Percentiles rank a stretch among this genome's conserved stretches.
Conservation (phyloP, 2,329 filamentous ascomycete genomes). For the Capronia americana region DNA sequence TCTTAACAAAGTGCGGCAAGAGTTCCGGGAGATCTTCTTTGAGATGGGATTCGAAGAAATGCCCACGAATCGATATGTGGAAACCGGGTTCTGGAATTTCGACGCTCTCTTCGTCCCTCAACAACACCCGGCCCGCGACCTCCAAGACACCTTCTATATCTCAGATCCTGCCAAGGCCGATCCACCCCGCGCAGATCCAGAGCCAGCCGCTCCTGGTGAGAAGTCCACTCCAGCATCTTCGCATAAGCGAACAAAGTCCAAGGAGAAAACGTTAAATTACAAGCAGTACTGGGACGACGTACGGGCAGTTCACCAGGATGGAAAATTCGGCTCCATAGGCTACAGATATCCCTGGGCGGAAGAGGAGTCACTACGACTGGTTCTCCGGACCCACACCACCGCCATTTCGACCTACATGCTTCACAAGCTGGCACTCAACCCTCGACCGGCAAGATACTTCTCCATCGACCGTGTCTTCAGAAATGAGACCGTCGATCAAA, state of each 20-base stretch:
- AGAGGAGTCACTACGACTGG: slow-evolving; percentile 83
- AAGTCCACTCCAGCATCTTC: slow-evolving; percentile 54
- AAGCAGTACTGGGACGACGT: slow-evolving; percentile 88
- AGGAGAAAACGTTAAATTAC: slow-evolving; percentile 66
- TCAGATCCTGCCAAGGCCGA: slow-evolving; percentile 83
- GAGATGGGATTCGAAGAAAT: slow-evolving; percentile 99
- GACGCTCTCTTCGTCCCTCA: slow-evolving; percentile 95
- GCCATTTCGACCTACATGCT: slow-evolving; percentile 90
- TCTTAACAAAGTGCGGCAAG: slow-evolving; percentile 90
- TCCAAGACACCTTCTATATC: slow-evolving; percentile 99
- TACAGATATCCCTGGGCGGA: slow-evolving; percentile 94
- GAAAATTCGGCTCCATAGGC: slow-evolving; percentile 92
- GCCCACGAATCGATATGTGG: slow-evolving; percentile 91
- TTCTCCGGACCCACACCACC: slow-evolving; percentile 95
- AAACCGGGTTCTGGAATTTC: slow-evolving; percentile 99
- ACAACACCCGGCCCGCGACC: slow-evolving; percentile 94
- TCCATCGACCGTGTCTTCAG: slow-evolving; percentile 98
- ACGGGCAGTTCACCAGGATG: slow-evolving; percentile 82
- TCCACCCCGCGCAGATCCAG: slow-evolving; percentile 64
- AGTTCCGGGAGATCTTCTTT: slow-evolving; percentile 98
- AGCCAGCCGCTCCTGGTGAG: slow-evolving; percentile 49
- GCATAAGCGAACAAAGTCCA: slow-evolving; percentile 59
- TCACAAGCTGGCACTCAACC: slow-evolving; percentile 82
- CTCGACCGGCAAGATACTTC: slow-evolving; percentile 92
- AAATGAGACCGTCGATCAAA: slow-evolving; percentile 96